Evolutionary conservation across 495 filamentous ascomycete genomes (phyloP).

Genomic region (Opeltia flavorubescens): DNA sequence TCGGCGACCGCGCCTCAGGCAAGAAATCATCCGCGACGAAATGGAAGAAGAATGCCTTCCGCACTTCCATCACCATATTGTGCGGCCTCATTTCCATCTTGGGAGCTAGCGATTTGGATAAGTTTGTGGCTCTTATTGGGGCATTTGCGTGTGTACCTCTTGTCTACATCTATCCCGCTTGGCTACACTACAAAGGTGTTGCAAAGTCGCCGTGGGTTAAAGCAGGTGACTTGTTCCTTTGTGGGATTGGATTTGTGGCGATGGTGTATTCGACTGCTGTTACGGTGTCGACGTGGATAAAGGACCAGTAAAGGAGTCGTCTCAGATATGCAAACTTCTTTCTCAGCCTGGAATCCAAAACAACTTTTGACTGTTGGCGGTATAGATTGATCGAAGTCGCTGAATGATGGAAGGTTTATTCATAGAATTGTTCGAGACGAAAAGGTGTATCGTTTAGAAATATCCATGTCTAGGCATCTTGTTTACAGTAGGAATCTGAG

Average conservation of each 20-base stretch:
- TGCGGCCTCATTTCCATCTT: slow-evolving; percentile 37
- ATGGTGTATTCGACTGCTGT: slow-evolving; percentile 51
- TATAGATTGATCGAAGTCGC: too few species aligned
- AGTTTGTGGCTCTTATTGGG: slow-evolving; percentile 50
- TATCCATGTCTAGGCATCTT: too few species aligned
- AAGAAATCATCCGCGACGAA: slow-evolving; percentile 39
- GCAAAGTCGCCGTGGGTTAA: slow-evolving; percentile 33
- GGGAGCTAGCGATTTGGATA: slow-evolving; percentile 46
- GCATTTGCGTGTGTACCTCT: slow-evolving; percentile 42
- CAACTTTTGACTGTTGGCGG: too few species aligned
- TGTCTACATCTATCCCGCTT: slow-evolving; percentile 35
- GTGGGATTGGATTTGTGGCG: slow-evolving; percentile 38
- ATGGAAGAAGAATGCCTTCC: slow-evolving; percentile 53
- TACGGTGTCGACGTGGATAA: slow-evolving; percentile 30
- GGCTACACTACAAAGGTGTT: slow-evolving; percentile 43
- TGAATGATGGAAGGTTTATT: too few species aligned
- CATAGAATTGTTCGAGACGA: too few species aligned
- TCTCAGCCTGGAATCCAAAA: too few species aligned
- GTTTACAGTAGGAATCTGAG: too few species aligned
- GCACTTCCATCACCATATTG: slow-evolving; percentile 29
- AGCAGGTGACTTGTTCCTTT: slow-evolving; percentile 37
- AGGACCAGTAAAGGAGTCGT: too few species aligned
- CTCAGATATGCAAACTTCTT: too few species aligned
- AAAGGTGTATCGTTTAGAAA: too few species aligned
- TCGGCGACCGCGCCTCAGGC: slow-evolving; percentile 37